phyloP scores from a whole-genome alignment of 768 basidiomycete genomes.

The Mrakia hoshinonis region DNA sequence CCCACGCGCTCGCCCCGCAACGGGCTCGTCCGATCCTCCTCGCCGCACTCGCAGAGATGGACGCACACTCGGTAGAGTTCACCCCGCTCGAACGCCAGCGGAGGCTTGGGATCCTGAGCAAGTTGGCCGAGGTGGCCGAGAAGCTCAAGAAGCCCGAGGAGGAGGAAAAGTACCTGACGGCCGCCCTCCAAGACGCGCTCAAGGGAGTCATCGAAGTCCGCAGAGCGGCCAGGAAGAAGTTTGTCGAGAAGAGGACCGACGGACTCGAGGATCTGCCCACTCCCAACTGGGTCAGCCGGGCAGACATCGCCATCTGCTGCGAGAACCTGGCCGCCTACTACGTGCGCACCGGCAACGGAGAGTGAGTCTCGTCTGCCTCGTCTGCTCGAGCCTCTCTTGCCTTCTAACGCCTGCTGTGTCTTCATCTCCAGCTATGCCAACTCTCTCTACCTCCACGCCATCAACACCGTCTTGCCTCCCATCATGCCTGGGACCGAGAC shows the following conservation, averaged over 20 bases:
- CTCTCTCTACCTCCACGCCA: slow-evolving; percentile 27
- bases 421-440: slow-evolving; percentile 19
- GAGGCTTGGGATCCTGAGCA: slow-evolving; percentile 15
- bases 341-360: slow-evolving; percentile 16
- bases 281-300: slow-evolving; percentile 16
- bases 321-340: slow-evolving; percentile 21
- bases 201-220: slow-evolving; percentile 3
- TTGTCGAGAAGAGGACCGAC: neutral
- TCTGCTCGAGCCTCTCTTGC: neutral
- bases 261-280: slow-evolving; percentile 9
- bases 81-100: slow-evolving; percentile 18
- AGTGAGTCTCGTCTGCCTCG: slow-evolving; percentile 10
- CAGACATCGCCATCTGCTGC: slow-evolving; percentile 14
- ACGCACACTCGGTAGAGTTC: neutral
- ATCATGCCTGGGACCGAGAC: neutral
- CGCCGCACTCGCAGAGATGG: slow-evolving; percentile 16
- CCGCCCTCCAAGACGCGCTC: slow-evolving; percentile 14
- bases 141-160: slow-evolving; percentile 9
- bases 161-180: slow-evolving; percentile 9
- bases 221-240: neutral
- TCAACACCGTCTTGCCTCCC: slow-evolving; percentile 23
- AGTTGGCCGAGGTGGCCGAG: slow-evolving; percentile 19
- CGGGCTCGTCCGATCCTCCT: slow-evolving; percentile 6
- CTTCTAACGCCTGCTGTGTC: neutral
- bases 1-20: slow-evolving; percentile 14